These are phyloP conservation scores for Coemansia sp. DNA, from an alignment of 192 early-diverging fungal genomes.

Conservation along the genomic window DNA sequence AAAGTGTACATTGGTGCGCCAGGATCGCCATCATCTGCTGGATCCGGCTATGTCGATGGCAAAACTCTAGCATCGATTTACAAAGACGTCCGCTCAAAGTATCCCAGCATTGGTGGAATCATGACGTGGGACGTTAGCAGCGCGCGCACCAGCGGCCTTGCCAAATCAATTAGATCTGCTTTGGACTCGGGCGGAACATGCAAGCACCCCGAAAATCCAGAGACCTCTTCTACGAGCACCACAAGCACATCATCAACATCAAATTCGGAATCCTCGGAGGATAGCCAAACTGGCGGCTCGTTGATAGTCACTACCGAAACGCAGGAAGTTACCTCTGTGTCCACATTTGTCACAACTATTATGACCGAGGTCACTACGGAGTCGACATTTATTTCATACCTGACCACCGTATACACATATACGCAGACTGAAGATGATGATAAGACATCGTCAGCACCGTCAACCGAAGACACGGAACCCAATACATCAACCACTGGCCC, in stretches of 20 bases:
- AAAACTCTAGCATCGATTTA: conserved; percentile 38
- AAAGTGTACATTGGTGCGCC: conserved; percentile 57
- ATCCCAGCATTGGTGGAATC: conserved; percentile 61
- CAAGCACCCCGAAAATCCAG: conserved; percentile 5
- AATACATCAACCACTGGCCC: background rate
- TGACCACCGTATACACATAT: conserved; percentile 18
- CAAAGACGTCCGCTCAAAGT: conserved; percentile 41
- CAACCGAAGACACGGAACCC: background rate
- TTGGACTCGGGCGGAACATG: conserved; percentile 26
- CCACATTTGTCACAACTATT: conserved; percentile 23
- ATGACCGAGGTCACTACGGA: conserved; percentile 10
- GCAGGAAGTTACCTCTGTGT: conserved; percentile 28
- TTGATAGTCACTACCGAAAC: conserved; percentile 12
- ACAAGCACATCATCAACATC: background rate
- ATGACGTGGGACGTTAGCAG: conserved; percentile 66
- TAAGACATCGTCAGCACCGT: background rate
- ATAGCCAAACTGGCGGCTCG: background rate
- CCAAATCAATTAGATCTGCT: conserved; percentile 20
- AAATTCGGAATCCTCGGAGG: background rate
- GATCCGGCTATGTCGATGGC: conserved; percentile 52
- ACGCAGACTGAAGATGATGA: background rate
- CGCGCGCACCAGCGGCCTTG: conserved; percentile 38
- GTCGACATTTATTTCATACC: conserved; percentile 16
- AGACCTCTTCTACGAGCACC: conserved; percentile 4
- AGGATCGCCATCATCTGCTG: conserved; percentile 55